Conservation (phyloP, 345 rosid genomes). For the Corchorus capsularis region DNA sequence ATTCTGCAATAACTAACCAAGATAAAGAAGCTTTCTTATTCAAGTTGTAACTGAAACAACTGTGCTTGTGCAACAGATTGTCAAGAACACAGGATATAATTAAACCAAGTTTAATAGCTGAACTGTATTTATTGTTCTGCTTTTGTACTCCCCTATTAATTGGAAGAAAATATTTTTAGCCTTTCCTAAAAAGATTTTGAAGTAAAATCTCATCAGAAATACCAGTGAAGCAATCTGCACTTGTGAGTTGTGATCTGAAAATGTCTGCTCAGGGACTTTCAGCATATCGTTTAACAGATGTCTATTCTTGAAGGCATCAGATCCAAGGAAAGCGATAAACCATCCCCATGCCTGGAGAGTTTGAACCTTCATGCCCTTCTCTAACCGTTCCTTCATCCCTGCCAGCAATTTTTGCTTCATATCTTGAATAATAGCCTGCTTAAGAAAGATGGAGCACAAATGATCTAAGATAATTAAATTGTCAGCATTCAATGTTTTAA, state of each 20-base stretch:
- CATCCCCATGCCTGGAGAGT: conserved; percentile 63
- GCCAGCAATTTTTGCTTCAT: conserved; percentile 40
- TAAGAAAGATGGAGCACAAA: conserved; percentile 21
- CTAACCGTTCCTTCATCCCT: conserved; percentile 46
- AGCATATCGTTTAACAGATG: conserved; percentile 53
- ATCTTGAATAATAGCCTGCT: conserved; percentile 43
- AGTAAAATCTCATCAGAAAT: conserved; percentile 9
- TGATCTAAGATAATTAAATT: background rate
- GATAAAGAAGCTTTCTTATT: background rate
- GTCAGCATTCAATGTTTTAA: too few species aligned
- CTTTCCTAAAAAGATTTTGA: background rate
- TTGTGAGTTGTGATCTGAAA: conserved; percentile 48
- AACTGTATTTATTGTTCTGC: background rate
- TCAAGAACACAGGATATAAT: background rate
- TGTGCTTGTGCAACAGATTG: background rate
- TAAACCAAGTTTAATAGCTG: background rate
- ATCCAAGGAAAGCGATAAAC: conserved; percentile 52
- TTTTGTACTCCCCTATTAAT: background rate
- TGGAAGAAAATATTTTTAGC: background rate
- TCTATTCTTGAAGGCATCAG: conserved; percentile 41
- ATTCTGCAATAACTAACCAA: background rate
- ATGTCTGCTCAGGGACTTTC: conserved; percentile 54
- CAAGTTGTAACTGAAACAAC: background rate
- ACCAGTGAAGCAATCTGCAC: conserved; percentile 70
- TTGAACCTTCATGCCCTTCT: conserved; percentile 51